Percentiles rank a stretch among this genome's conserved stretches.
Conservation (phyloP, 2,329 filamentous ascomycete genomes). For the Colletotrichum australisinense region DNA sequence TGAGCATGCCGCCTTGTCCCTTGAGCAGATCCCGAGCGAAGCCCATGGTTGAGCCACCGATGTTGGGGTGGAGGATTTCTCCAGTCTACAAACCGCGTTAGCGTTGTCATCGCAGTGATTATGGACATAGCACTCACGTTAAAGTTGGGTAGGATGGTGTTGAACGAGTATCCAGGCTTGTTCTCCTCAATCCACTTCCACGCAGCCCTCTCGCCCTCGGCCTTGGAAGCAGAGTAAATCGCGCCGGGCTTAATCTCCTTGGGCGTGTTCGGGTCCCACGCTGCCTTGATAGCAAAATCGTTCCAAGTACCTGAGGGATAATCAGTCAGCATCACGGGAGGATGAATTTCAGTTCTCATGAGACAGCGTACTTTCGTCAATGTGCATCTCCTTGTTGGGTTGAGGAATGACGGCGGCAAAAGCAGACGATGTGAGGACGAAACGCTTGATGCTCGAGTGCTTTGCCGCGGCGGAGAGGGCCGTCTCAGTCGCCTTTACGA, state of each 20-base stretch:
- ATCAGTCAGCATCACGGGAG: not conserved
- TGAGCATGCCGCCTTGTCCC: slow-evolving; percentile 1
- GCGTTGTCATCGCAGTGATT: not conserved
- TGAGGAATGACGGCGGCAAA: slow-evolving; percentile 38
- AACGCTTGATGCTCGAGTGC: slow-evolving; percentile 49
- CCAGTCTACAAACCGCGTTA: not conserved
- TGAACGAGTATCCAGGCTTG: slow-evolving; percentile 46
- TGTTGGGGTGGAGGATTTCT: slow-evolving; percentile 34
- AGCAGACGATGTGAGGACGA: slow-evolving; percentile 54
- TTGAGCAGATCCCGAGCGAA: slow-evolving; percentile 22
- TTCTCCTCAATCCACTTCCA: slow-evolving; percentile 51
- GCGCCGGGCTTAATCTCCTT: slow-evolving; percentile 35
- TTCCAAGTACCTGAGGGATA: slow-evolving; percentile 46
- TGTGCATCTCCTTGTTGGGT: slow-evolving; percentile 23
- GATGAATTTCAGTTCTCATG: not conserved
- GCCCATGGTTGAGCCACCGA: slow-evolving; percentile 35
- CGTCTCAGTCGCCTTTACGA: slow-evolving; percentile 42
- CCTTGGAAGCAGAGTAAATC: slow-evolving; percentile 53
- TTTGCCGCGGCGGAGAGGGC: slow-evolving; percentile 48
- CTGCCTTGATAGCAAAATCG: slow-evolving; percentile 44
- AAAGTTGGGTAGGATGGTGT: slow-evolving; percentile 43
- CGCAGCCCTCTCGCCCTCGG: slow-evolving; percentile 47
- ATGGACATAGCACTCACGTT: slow-evolving; percentile 33
- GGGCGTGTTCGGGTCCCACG: slow-evolving; percentile 51
- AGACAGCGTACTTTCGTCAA: slow-evolving; percentile 36